Evolutionary conservation across 2,329 filamentous ascomycete genomes (phyloP).

Genomic region (Lasiodiplodia hormozganensis): DNA sequence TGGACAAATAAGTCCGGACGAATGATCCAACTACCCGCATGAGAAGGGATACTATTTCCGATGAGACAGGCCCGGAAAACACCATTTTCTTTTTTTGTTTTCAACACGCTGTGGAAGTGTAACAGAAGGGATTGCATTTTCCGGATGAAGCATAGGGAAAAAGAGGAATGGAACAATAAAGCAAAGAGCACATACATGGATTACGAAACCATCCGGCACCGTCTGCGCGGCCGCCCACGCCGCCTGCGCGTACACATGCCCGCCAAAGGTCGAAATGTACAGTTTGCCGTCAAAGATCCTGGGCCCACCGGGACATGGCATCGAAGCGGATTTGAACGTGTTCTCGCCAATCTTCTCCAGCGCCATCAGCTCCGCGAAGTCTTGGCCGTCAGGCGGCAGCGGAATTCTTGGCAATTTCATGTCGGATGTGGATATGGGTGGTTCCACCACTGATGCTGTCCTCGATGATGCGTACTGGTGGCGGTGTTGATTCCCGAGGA

Average conservation of each 20-base stretch:
- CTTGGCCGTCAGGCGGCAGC: not conserved
- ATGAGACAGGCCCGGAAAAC: too few relatives aligned
- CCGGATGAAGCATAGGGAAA: not conserved
- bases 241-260: constrained; percentile 63
- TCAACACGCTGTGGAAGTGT: not conserved
- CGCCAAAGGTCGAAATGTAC: constrained; percentile 58
- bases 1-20: not conserved
- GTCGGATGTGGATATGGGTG: not conserved
- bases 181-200: constrained; percentile 53
- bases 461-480: not conserved
- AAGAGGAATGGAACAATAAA: constrained; percentile 30
- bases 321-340: constrained; percentile 44
- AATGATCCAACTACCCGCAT: not conserved
- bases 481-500: not conserved
- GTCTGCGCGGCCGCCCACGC: constrained; percentile 64
- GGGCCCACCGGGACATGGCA: not conserved
- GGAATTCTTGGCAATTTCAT: not conserved
- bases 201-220: constrained; percentile 55
- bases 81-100: not conserved
- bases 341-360: constrained; percentile 50
- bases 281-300: constrained; percentile 41
- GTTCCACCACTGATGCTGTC: too few relatives aligned
- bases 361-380: constrained; percentile 49
- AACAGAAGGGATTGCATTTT: not conserved
- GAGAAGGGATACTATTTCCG: too few relatives aligned